Conservation (phyloP, 164 flowering plant genomes). For the Vitis riparia region DNA sequence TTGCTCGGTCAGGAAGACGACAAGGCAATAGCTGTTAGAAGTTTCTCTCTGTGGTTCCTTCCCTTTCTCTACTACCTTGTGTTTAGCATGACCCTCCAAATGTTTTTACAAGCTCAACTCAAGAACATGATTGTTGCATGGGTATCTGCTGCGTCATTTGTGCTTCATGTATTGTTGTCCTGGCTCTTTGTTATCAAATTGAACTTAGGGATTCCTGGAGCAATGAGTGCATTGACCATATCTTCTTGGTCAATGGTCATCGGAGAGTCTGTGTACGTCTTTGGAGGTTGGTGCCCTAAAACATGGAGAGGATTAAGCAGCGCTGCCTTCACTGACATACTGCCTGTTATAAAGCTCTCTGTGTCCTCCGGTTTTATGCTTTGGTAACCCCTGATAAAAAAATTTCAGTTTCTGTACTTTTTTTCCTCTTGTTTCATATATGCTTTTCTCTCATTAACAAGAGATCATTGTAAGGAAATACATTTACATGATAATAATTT, state of each 20-base stretch:
- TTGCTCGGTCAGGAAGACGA: slow-evolving; percentile 35
- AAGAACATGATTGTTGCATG: slow-evolving; percentile 20
- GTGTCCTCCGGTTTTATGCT: slow-evolving; percentile 28
- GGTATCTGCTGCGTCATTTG: not conserved
- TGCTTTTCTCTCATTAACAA: too few species aligned
- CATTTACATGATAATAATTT: too few species aligned
- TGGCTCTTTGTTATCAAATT: slow-evolving; percentile 1
- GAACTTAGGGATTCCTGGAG: not conserved
- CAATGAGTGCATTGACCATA: not conserved
- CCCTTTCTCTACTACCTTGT: slow-evolving; percentile 43
- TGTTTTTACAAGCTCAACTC: slow-evolving; percentile 50
- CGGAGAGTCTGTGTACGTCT: not conserved
- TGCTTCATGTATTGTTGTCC: not conserved
- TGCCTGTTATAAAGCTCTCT: slow-evolving; percentile 27
- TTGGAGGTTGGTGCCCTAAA: slow-evolving; percentile 2
- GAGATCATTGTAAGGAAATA: too few species aligned
- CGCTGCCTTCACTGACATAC: slow-evolving; percentile 24
- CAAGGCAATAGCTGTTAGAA: slow-evolving; percentile 36
- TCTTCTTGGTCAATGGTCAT: not conserved
- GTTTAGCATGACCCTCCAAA: slow-evolving; percentile 38
- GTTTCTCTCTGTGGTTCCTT: slow-evolving; percentile 24
- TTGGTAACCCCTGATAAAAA: slow-evolving; percentile 9
- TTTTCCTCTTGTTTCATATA: too few species aligned
- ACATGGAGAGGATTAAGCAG: slow-evolving; percentile 41
- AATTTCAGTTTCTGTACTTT: too few species aligned